These are phyloP conservation scores for Polytolypa hystricis DNA, from an alignment of 2,329 filamentous ascomycete genomes.

Conservation along the genomic window DNA sequence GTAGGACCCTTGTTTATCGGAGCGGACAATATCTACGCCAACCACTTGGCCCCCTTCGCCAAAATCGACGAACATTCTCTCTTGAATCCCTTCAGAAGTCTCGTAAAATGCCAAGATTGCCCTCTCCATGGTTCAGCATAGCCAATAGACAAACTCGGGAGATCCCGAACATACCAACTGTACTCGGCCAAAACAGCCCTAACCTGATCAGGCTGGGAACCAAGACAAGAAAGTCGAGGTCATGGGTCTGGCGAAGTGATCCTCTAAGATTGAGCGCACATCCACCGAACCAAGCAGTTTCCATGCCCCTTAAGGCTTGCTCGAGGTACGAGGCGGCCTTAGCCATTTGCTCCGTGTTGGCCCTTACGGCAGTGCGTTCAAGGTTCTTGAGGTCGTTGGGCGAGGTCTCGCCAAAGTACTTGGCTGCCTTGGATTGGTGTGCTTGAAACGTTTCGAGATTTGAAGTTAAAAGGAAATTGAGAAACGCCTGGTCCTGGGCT, in stretches of 20 bases:
- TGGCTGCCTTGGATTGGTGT: slow-evolving; percentile 4
- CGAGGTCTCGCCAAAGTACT: slow-evolving; percentile 5
- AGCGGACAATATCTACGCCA: slow-evolving; percentile 5
- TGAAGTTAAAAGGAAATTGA: no score
- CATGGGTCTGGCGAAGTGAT: slow-evolving; percentile 4
- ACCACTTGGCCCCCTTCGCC: slow-evolving; percentile 6
- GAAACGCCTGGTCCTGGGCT: no score
- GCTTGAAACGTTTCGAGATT: no score
- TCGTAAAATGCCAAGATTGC: slow-evolving; percentile 5
- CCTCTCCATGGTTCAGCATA: slow-evolving; percentile 2
- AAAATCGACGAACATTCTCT: slow-evolving; percentile 7
- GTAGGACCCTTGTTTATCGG: slow-evolving; percentile 2
- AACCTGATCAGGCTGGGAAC: slow-evolving; percentile 1
- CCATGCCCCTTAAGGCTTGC: slow-evolving; percentile 3
- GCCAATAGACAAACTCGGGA: not conserved
- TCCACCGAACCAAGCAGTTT: slow-evolving; percentile 8
- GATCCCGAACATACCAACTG: slow-evolving; percentile 3
- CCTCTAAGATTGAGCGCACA: slow-evolving; percentile 5
- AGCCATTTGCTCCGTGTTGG: slow-evolving; percentile 4
- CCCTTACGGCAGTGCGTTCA: slow-evolving; percentile 6
- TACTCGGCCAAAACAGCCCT: slow-evolving; percentile 5
- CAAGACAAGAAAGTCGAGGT: slow-evolving; percentile 6
- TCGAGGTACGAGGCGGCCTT: slow-evolving; percentile 6
- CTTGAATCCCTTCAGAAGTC: slow-evolving; percentile 1
- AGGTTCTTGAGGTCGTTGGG: slow-evolving; percentile 5